A percentile compares a stretch with the other conserved stretches of the same genome.
Conservation (phyloP, 192 early-diverging fungal genomes). For the Rhizophagus clarus region DNA sequence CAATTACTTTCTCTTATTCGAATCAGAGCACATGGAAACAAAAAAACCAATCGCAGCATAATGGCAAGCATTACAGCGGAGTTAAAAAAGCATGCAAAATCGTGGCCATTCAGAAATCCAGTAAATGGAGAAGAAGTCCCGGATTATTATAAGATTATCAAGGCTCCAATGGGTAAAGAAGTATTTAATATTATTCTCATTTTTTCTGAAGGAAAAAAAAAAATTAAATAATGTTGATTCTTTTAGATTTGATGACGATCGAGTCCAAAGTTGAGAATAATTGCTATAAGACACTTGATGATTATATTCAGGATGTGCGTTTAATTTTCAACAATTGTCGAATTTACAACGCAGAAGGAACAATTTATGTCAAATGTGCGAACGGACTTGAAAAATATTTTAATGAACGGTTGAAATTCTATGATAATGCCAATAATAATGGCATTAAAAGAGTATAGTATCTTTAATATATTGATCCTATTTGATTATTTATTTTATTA, state of each 20-base stretch:
- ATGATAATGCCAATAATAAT: conserved; percentile 7
- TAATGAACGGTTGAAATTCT: conserved; percentile 47
- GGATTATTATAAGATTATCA: conserved; percentile 96
- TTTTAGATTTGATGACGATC: conserved; percentile 74
- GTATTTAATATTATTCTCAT: not conserved
- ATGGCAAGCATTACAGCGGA: conserved; percentile 77
- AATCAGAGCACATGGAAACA: conserved; percentile 39
- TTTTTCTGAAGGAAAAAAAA: not conserved
- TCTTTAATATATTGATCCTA: not conserved
- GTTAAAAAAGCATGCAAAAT: conserved; percentile 71
- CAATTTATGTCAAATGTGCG: conserved; percentile 82
- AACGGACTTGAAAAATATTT: conserved; percentile 78
- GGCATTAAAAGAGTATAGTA: not conserved
- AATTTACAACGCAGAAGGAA: conserved; percentile 88
- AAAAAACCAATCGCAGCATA: conserved; percentile 60
- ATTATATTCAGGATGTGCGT: conserved; percentile 78
- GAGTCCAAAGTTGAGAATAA: conserved; percentile 84
- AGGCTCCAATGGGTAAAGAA: conserved; percentile 82
- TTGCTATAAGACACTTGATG: conserved; percentile 78
- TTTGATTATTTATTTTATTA: too few species aligned
- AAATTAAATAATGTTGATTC: not conserved
- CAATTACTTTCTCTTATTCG: not conserved
- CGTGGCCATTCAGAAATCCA: conserved; percentile 95
- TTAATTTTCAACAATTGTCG: conserved; percentile 96
- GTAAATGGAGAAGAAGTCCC: conserved; percentile 87